These are phyloP conservation scores for Lactifluus piperatus DNA, from an alignment of 768 basidiomycete species.

Conservation along the genomic window DNA sequence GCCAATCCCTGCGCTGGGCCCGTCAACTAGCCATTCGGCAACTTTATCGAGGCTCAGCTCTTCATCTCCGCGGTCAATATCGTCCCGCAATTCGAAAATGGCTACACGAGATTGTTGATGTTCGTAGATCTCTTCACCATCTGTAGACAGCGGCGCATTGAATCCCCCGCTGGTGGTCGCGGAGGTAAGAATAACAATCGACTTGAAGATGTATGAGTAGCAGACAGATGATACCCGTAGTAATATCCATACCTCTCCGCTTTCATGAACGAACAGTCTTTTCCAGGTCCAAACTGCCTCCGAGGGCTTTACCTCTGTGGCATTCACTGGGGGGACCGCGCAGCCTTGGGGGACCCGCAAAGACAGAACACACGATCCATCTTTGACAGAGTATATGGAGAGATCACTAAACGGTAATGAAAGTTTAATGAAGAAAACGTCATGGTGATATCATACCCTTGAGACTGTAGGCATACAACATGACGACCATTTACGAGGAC, in stretches of 20 bases:
- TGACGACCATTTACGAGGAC: slow-evolving; percentile 35
- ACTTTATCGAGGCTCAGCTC: slow-evolving; percentile 3
- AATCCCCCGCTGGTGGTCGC: slow-evolving; percentile 4
- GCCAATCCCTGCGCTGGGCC: slow-evolving; percentile 4
- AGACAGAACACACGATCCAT: slow-evolving; percentile 35
- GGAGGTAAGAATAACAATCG: slow-evolving; percentile 9
- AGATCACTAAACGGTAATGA: slow-evolving; percentile 36
- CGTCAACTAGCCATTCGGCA: slow-evolving; percentile 19
- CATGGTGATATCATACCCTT: slow-evolving; percentile 41
- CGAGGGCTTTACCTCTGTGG: slow-evolving; percentile 26
- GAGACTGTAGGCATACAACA: slow-evolving; percentile 49
- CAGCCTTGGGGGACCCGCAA: slow-evolving; percentile 26
- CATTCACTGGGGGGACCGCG: slow-evolving; percentile 25
- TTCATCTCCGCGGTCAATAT: slow-evolving; percentile 2
- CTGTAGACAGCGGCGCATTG: not conserved
- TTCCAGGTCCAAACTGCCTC: slow-evolving; percentile 30
- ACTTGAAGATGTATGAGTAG: slow-evolving; percentile 4
- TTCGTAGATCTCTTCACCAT: not conserved
- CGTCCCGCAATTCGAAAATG: slow-evolving; percentile 6
- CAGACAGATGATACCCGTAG: not conserved
- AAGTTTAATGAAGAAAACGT: not conserved
- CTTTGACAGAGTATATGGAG: slow-evolving; percentile 43
- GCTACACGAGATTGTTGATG: slow-evolving; percentile 4
- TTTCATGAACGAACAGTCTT: slow-evolving; percentile 24
- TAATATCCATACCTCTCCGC: slow-evolving; percentile 24